phyloP scores from a whole-genome alignment of 805 yeast genomes.

The Ascoidea rubescens region DNA sequence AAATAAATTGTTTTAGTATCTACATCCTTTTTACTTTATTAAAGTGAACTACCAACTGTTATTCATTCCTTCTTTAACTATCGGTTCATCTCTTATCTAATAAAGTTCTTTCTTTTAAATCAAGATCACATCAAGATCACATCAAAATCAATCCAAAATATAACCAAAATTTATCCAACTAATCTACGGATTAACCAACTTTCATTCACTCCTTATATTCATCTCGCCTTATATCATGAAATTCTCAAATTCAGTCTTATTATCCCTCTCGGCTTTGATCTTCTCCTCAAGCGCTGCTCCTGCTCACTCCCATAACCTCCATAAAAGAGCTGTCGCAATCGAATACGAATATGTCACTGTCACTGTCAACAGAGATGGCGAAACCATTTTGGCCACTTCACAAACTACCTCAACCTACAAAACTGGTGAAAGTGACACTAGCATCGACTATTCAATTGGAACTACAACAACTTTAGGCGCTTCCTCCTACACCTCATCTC shows the following conservation, averaged over 20 bases:
- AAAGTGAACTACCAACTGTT: neutral
- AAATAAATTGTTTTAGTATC: too few species aligned
- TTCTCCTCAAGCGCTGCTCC: neutral
- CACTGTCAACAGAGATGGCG: slow-evolving; percentile 34
- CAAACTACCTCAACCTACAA: slow-evolving; percentile 19
- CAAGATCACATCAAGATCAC: too few species aligned
- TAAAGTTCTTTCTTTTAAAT: too few species aligned
- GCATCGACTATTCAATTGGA: slow-evolving; percentile 11
- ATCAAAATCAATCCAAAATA: too few species aligned
- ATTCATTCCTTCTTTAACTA: neutral
- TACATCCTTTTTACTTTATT: neutral
- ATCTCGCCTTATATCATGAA: neutral
- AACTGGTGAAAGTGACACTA: slow-evolving; percentile 18
- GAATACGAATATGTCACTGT: slow-evolving; percentile 38
- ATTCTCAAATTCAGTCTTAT: neutral
- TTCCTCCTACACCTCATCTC: slow-evolving; percentile 13
- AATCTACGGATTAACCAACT: neutral
- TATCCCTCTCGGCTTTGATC: neutral
- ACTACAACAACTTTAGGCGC: slow-evolving; percentile 9
- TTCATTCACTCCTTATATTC: too few species aligned
- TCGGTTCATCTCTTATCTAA: neutral
- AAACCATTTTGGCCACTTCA: slow-evolving; percentile 22
- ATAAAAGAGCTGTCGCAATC: slow-evolving; percentile 37
- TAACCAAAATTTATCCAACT: too few species aligned
- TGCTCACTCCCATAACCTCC: slow-evolving; percentile 25